Evolutionary conservation across 257 asterid genomes (phyloP).

Genomic region (Solanum infundibuliforme): DNA sequence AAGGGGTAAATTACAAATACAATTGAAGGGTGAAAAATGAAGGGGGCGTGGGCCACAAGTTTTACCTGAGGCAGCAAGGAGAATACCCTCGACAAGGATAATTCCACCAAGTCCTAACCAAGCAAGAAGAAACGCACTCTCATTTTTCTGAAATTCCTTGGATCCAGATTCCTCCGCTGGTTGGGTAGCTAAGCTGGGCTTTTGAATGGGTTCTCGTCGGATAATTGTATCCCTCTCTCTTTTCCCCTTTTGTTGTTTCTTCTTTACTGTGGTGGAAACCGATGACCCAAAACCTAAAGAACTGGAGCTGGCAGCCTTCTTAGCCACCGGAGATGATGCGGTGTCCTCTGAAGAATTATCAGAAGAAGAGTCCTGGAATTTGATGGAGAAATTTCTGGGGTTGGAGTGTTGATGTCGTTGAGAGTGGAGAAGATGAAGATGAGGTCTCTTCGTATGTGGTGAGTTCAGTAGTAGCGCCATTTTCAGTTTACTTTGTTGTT

Average conservation of each 20-base stretch:
- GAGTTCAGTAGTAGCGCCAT: slow-evolving; percentile 68
- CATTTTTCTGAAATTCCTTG: slow-evolving; percentile 51
- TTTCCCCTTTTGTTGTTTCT: slow-evolving; percentile 39
- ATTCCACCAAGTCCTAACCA: slow-evolving; percentile 82
- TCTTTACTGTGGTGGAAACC: slow-evolving; percentile 27
- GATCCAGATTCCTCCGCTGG: slow-evolving; percentile 34
- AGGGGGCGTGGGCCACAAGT: neutral
- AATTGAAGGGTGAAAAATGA: neutral
- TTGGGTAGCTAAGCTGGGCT: slow-evolving; percentile 44
- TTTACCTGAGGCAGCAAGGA: slow-evolving; percentile 84
- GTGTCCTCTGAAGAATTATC: slow-evolving; percentile 18
- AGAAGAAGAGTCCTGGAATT: slow-evolving; percentile 34
- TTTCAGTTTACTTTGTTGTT: slow-evolving; percentile 25
- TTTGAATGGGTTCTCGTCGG: slow-evolving; percentile 54
- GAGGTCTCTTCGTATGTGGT: slow-evolving; percentile 22
- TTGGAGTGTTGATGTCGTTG: slow-evolving; percentile 5
- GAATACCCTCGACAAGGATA: slow-evolving; percentile 58
- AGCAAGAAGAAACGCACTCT: slow-evolving; percentile 78
- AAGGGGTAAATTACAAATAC: neutral
- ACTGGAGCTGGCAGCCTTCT: slow-evolving; percentile 25
- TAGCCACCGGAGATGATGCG: slow-evolving; percentile 14
- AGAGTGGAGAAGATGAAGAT: slow-evolving; percentile 22
- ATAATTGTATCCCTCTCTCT: slow-evolving; percentile 54
- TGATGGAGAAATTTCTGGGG: slow-evolving; percentile 18
- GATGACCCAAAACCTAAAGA: slow-evolving; percentile 75